These are phyloP conservation scores for Camellia granthamiana DNA, from an alignment of 148 eudicot genomes.

Conservation along the genomic window DNA sequence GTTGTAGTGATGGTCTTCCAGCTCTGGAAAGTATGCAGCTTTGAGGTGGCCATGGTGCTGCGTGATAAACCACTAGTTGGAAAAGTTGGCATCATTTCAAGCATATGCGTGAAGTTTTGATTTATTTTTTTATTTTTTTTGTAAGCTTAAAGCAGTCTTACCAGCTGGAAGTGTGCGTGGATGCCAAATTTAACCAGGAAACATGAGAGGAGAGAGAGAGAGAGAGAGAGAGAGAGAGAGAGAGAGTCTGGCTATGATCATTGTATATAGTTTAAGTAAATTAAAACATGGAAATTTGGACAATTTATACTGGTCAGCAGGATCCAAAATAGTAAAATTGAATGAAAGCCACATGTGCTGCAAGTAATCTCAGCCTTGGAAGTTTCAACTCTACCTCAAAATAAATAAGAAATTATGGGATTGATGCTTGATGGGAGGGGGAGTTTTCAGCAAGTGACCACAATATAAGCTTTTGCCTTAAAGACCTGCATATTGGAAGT, in stretches of 20 bases:
- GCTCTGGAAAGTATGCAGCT: no score
- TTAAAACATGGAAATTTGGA: background rate
- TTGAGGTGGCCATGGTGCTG: no score
- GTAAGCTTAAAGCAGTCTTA: no score
- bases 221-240: constrained; percentile 9
- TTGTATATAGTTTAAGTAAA: background rate
- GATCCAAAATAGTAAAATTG: background rate
- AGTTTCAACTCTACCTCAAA: constrained; percentile 12
- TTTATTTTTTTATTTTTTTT: no score
- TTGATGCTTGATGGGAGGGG: constrained; percentile 15
- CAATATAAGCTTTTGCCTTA: constrained; percentile 11
- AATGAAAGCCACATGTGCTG: background rate
- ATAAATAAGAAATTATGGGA: background rate
- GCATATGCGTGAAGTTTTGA: background rate
- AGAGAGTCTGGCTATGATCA: background rate
- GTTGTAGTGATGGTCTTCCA: no score
- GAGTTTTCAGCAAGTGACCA: background rate
- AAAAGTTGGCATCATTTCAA: background rate
- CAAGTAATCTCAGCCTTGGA: background rate
- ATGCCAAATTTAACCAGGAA: background rate
- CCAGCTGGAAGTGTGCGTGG: no score
- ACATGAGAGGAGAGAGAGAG: constrained; percentile 4
- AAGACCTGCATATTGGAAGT: constrained; percentile 25
- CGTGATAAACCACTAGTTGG: background rate
- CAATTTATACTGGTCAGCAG: background rate